Evolutionary conservation across 306 rosid genomes (phyloP).

Genomic region (Lathyrus oleraceus): DNA sequence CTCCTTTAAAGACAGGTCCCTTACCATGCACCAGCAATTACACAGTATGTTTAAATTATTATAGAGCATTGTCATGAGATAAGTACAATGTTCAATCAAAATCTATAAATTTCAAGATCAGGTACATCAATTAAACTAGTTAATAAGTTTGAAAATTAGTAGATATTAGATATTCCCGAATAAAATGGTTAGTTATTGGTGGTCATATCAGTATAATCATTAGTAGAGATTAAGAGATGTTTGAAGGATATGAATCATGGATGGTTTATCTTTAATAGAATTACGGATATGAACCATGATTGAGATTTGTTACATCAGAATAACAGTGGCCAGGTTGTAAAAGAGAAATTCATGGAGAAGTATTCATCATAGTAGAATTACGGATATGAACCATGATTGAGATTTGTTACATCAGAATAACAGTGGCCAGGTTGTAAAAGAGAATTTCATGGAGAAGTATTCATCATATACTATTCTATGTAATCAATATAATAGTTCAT

Average conservation of each 20-base stretch:
- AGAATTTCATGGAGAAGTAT: background rate
- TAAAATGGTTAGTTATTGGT: background rate
- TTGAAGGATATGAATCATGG: background rate
- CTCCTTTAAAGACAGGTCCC: constrained; percentile 10
- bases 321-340: background rate
- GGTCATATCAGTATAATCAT: background rate
- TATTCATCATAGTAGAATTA: background rate
- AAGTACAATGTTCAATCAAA: background rate
- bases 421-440: background rate
- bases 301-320: background rate
- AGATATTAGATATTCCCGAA: background rate
- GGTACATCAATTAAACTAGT: constrained; percentile 12
- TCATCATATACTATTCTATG: background rate
- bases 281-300: background rate
- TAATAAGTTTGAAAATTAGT: background rate
- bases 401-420: background rate
- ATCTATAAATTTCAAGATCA: constrained; percentile 13
- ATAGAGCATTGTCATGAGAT: background rate
- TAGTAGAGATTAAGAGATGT: background rate
- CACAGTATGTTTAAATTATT: constrained; percentile 11
- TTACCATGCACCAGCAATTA: background rate
- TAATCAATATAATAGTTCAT: background rate
- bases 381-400: background rate
- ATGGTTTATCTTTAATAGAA: background rate
- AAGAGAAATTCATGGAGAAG: too few relatives aligned